These are phyloP conservation scores for Ailanthus altissimus DNA, from an alignment of 345 rosid genomes.

Conservation along the genomic window DNA sequence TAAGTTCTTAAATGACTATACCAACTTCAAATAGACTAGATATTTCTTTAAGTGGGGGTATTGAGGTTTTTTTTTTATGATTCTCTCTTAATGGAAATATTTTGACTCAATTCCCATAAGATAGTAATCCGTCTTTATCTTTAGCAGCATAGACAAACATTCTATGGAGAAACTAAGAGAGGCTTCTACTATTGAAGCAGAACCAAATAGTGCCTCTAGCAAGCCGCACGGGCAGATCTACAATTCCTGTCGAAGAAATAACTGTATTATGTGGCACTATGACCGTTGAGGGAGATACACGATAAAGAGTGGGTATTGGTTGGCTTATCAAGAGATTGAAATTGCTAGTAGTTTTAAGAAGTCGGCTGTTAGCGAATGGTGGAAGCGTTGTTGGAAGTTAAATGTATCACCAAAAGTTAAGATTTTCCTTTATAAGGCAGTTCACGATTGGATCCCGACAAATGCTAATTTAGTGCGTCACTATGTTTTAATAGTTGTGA, in stretches of 20 bases:
- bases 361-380: too few species aligned
- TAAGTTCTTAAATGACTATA: conserved; percentile 41
- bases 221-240: conserved; percentile 84
- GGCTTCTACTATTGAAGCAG: conserved; percentile 99
- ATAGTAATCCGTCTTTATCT: conserved; percentile 15
- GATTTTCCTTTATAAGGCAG: too few species aligned
- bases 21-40: conserved; percentile 47
- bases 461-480: too few species aligned
- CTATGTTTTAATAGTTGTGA: too few species aligned
- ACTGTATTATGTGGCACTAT: too few species aligned
- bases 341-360: too few species aligned
- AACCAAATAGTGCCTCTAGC: conserved; percentile 94
- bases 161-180: conserved; percentile 89
- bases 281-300: too few species aligned
- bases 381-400: too few species aligned
- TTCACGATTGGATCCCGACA: too few species aligned
- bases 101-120: conserved; percentile 10
- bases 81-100: conserved; percentile 14
- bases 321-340: too few species aligned
- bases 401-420: too few species aligned
- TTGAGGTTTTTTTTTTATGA: conserved; percentile 51
- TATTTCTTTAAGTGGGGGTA: conserved; percentile 45
- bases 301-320: too few species aligned
- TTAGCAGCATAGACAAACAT: conserved; percentile 71
- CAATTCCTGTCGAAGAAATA: conserved; percentile 62